Evolutionary conservation across 2,329 filamentous ascomycete species (phyloP), one percentile per base, ranked within the genome.

Genomic region (Teratosphaeria viscida): DNA sequence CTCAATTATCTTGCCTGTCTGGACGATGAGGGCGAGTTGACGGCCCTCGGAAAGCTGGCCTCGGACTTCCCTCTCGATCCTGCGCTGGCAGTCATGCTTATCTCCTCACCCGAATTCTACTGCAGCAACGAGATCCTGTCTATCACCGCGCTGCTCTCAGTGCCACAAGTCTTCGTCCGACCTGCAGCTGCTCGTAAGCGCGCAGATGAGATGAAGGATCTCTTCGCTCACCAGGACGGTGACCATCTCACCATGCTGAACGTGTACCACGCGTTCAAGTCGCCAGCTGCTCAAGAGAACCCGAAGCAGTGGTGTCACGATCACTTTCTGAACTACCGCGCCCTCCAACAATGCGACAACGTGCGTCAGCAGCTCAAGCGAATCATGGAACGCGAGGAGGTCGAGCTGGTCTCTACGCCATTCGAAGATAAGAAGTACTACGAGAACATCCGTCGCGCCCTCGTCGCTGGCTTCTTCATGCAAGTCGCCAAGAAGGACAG

Each of bases 391-490:
- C 90, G 88, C 14, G 85, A 91, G 65, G 88, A 87, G 60, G 77
- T 99, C 10, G 89, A 95, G 62, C 84, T 99, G 56, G 74, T 96
- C 58, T 94, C 89, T 57, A 97, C 92, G 0, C 83, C 88, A 0
- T 97, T 96, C 71, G 88, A 92, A 68, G 87, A 97, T 77, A 96
- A 95, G 80, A 90, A 95, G 71, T 99, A 99, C 79, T 99, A 97
- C 76, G 90, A 85, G 73, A 99, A 99, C 74, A 99, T 99, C 69
- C 89, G 92, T 53, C 86, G 91, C 43, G 92, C 94, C 8, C 82
- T 99, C 14, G 87, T 96, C 12, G 84, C 92, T 0, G 94, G 95
- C 37, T 99, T 99, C 82, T 99, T 99, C 81, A 99, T 99, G 94
- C 94, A 99, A 74, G 90, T 97, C 26, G 95, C 94, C 61, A 96